Conservation (phyloP, 345 rosid species). For the Lepidium sativum region DNA sequence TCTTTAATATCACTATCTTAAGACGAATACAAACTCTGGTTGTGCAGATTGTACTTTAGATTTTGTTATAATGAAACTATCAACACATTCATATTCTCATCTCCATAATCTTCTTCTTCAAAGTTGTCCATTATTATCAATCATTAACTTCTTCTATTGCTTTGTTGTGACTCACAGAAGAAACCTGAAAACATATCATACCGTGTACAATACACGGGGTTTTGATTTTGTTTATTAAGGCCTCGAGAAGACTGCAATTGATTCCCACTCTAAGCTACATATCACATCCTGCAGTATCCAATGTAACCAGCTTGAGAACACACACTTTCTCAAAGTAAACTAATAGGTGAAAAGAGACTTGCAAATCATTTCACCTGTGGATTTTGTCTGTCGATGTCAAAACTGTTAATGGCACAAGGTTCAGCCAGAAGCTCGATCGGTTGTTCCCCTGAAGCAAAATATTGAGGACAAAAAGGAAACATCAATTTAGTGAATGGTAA, state of each 20-base stretch:
- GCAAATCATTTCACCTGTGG: slow-evolving; percentile 42
- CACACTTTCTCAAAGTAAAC: background rate
- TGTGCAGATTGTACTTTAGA: background rate
- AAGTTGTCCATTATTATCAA: background rate
- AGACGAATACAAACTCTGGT: slow-evolving; percentile 4
- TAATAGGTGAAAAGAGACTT: background rate
- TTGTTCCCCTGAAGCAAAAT: slow-evolving; percentile 49
- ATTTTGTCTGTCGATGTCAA: slow-evolving; percentile 72
- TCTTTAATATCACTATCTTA: background rate
- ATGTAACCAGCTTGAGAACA: slow-evolving; percentile 1
- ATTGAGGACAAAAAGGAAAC: background rate
- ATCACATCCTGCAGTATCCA: slow-evolving; percentile 57
- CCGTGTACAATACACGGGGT: background rate
- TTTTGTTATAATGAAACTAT: slow-evolving; percentile 8
- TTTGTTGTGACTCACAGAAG: slow-evolving; percentile 7
- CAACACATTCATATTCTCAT: slow-evolving; percentile 4
- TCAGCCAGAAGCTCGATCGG: slow-evolving; percentile 69
- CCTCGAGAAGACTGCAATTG: slow-evolving; percentile 58
- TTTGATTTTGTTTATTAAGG: slow-evolving; percentile 21
- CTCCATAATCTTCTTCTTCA: background rate
- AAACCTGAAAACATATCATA: background rate
- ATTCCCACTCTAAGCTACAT: slow-evolving; percentile 92
- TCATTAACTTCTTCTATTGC: background rate
- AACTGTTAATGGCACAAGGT: slow-evolving; percentile 89
- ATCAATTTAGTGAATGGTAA: slow-evolving; percentile 6